Evolutionary conservation across 202 grass and related monocot species (phyloP), one percentile per base, ranked within the genome.

Genomic region (Schoenoplectus triqueter): DNA sequence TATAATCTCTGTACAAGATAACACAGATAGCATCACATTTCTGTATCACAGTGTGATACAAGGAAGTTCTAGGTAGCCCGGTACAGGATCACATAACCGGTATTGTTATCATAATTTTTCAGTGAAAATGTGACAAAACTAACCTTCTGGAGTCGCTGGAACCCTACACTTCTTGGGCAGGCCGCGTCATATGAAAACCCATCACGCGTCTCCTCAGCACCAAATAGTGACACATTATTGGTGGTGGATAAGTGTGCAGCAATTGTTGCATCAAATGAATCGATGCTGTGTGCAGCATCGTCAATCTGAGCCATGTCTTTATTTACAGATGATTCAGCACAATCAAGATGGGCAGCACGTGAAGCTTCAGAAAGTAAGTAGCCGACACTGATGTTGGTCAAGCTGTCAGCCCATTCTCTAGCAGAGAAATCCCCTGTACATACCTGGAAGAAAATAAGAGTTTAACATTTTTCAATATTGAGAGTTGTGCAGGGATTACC

Each of bases 121-220:
- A 60, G 50, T 61, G 6, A 21, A 69, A 47, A 57, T 70, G 80
- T 40, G 63, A 84, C 10, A 81, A 19, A 86, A 83, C 87, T 87
- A 89, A 96, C 97, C 97, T 99, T 87, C 84, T 92, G 84, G 86
- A 92, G 89, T 61, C 76, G 83, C 69, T 66, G 79, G 85, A 94
- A 91, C 50, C 90, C 88, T 92, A 87, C 46, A 13, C 82, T 86
- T 80, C 62, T 87, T 78, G 68, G 69, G 88, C 47, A 84, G 82
- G 39, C 61, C 80, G 70, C 45, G 76, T 91, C 88, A 70, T 86
- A 99, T 70, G 87, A 89, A 86, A 99, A 99, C 78, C 82, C 90
- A 82, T 99, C 96, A 78, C 96, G 93, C 22, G 96, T 96, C 88
- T 99, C 97, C 87, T 99, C 97, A n/a, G 86, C 92, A 87, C 87